Conservation (phyloP, 441 rosid species). For the Populus hybrid region DNA sequence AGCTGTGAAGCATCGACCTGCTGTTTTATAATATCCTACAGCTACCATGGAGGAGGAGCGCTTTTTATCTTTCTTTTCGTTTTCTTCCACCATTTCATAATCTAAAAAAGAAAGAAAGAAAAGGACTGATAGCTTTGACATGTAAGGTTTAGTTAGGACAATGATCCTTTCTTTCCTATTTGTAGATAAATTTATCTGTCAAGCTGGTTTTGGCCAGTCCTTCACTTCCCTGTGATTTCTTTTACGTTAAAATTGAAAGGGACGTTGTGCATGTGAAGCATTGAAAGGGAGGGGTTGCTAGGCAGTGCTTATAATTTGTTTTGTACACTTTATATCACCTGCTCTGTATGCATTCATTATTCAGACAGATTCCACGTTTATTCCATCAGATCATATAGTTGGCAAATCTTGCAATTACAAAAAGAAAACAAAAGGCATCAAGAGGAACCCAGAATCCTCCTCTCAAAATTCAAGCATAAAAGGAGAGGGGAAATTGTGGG, state of each 20-base stretch:
- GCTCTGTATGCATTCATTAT: not conserved
- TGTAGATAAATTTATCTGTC: not conserved
- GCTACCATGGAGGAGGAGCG: no score
- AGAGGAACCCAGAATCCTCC: no score
- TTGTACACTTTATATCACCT: not conserved
- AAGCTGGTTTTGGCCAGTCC: not conserved
- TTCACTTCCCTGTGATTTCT: not conserved
- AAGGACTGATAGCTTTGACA: no score
- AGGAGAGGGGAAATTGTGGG: not conserved
- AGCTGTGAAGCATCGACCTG: no score
- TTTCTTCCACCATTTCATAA: no score
- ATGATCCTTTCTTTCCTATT: not conserved
- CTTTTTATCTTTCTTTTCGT: no score
- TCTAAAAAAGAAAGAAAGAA: no score
- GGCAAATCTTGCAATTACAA: not conserved
- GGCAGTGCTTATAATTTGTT: not conserved
- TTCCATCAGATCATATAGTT: not conserved
- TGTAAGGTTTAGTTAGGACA: not conserved
- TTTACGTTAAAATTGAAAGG: not conserved
- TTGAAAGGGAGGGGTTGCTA: not conserved
- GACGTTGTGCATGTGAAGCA: constrained; percentile 1
- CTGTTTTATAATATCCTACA: no score
- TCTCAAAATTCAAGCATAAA: not conserved
- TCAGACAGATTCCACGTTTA: not conserved
- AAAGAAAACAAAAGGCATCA: not conserved